phyloP scores from a whole-genome alignment of 345 rosid genomes.

The Eucalyptus victrix region DNA sequence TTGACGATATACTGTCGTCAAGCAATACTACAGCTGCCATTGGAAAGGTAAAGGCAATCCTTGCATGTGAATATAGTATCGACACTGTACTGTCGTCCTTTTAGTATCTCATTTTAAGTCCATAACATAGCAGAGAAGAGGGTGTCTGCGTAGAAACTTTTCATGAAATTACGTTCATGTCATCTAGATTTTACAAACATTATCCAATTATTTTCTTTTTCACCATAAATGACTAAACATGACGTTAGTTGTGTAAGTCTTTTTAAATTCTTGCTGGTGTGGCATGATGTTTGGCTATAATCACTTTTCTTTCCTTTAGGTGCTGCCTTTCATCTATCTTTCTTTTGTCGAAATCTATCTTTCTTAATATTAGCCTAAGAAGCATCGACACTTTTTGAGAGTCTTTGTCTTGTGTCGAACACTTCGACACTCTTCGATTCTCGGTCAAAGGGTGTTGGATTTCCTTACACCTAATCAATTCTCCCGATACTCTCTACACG shows the following conservation, averaged over 20 bases:
- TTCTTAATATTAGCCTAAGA: neutral
- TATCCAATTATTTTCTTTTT: neutral
- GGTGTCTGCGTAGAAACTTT: neutral
- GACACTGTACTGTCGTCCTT: neutral
- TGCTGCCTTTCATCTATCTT: accelerated
- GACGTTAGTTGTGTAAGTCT: accelerated
- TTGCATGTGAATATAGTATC: neutral
- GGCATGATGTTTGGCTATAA: neutral
- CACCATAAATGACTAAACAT: neutral
- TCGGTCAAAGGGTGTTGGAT: accelerated
- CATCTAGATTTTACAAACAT: neutral
- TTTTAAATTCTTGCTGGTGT: neutral
- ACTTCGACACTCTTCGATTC: accelerated
- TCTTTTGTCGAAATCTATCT: neutral
- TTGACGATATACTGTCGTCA: too few relatives aligned
- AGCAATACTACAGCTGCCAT: conserved; percentile 9
- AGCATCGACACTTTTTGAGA: accelerated
- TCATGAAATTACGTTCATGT: neutral
- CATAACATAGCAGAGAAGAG: neutral
- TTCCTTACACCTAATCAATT: accelerated
- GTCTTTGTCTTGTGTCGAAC: accelerated
- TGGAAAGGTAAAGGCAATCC: conserved; percentile 6
- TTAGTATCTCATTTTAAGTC: neutral
- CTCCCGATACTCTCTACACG: accelerated
- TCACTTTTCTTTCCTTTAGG: neutral